Conservation (phyloP, 208 protist genomes). For the Crithidia fasciculata region DNA sequence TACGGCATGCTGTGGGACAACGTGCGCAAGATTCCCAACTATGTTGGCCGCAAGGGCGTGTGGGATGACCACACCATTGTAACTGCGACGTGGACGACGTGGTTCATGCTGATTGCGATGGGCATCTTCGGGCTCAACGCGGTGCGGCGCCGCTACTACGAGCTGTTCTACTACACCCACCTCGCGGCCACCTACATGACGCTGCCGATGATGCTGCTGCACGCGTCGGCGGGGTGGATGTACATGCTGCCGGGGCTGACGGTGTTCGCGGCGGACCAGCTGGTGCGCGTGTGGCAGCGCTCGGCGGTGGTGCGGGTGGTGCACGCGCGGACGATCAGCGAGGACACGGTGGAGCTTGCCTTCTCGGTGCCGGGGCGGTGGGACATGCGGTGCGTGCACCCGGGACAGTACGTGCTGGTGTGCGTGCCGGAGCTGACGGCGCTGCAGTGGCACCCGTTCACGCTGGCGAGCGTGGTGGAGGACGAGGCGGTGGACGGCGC, state of each 20-base stretch:
- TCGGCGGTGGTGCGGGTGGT: constrained; percentile 30
- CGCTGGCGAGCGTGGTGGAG: constrained; percentile 36
- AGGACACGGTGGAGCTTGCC: constrained; percentile 29
- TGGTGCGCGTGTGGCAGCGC: constrained; percentile 50
- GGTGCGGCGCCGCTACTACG: constrained; percentile 60
- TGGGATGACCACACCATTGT: constrained; percentile 49
- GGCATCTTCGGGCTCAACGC: constrained; percentile 46
- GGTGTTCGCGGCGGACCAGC: constrained; percentile 56
- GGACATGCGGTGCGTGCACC: constrained; percentile 15
- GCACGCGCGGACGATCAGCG: constrained; percentile 23
- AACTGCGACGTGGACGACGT: constrained; percentile 42
- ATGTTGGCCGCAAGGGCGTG: constrained; percentile 21
- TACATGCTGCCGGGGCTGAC: constrained; percentile 63
- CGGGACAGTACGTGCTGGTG: constrained; percentile 59
- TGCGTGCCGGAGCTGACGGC: constrained; percentile 62
- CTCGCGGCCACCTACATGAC: constrained; percentile 51
- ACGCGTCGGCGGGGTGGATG: constrained; percentile 64
- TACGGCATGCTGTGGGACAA: constrained; percentile 36
- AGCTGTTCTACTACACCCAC: constrained; percentile 80
- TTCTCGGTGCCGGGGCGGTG: constrained; percentile 24
- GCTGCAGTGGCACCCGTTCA: constrained; percentile 78
- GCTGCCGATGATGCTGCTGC: constrained; percentile 52
- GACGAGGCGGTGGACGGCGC: constrained; percentile 9
- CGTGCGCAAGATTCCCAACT: constrained; percentile 27
- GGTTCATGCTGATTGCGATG: constrained; percentile 53